Percentiles rank a stretch among this genome's conserved stretches.
These are phyloP conservation scores for Phellopilus nigrolimitatus DNA, from an alignment of 1,284 basidiomycete species.

Conservation along the genomic window DNA sequence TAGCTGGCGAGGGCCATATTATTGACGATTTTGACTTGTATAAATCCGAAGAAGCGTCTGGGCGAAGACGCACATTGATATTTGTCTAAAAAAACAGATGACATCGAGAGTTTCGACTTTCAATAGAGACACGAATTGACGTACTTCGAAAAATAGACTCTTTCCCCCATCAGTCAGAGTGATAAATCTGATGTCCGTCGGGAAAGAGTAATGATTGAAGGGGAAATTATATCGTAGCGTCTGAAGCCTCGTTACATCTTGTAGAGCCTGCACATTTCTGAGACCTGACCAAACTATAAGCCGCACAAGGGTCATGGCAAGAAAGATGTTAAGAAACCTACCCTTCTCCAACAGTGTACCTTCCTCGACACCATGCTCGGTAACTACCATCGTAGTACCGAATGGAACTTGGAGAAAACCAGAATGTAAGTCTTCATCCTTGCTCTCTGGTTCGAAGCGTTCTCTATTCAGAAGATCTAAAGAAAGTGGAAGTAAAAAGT, in stretches of 20 bases:
- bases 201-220: conserved; percentile 70
- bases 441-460: conserved; percentile 60
- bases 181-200: conserved; percentile 67
- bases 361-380: conserved; percentile 65
- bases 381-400: conserved; percentile 60
- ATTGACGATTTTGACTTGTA: conserved; percentile 47
- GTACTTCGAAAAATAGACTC: conserved; percentile 63
- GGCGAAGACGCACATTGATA: conserved; percentile 44
- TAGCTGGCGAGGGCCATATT: conserved; percentile 38
- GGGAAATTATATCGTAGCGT: conserved; percentile 79
- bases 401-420: conserved; percentile 71
- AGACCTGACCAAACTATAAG: conserved; percentile 42
- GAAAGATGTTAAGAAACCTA: conserved; percentile 24
- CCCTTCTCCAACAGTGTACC: conserved; percentile 62
- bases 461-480: conserved; percentile 58
- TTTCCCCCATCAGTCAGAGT: conserved; percentile 63
- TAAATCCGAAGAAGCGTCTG: conserved; percentile 29
- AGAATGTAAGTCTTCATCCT: conserved; percentile 69
- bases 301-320: background rate
- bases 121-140: conserved; percentile 1
- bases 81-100: conserved; percentile 42
- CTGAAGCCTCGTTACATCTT: conserved; percentile 63
- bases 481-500: conserved; percentile 48
- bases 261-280: conserved; percentile 63
- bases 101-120: background rate